These are phyloP conservation scores for Yamadazyma dushanensis DNA, from an alignment of 1,139 yeast genomes.

Conservation along the genomic window DNA sequence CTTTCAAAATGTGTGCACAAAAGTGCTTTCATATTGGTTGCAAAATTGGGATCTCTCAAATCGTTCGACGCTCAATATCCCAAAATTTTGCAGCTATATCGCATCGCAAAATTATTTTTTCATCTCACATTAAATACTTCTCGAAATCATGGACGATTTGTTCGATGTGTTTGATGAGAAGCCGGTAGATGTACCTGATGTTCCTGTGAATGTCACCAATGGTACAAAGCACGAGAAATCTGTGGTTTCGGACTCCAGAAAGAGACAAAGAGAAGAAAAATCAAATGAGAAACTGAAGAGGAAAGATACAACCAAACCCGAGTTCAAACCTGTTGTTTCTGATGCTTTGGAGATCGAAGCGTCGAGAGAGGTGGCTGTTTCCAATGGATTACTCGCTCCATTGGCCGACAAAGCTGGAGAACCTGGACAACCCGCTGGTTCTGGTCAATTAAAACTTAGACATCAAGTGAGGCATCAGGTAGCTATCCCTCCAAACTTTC, in stretches of 20 bases:
- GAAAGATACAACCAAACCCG: conserved; percentile 23
- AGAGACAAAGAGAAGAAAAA: conserved; percentile 14
- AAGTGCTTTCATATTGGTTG: too few relatives aligned
- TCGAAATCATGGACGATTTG: conserved; percentile 47
- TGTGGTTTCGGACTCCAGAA: conserved; percentile 9
- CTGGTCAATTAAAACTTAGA: conserved; percentile 65
- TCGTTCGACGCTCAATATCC: too few relatives aligned
- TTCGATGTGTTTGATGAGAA: conserved; percentile 69
- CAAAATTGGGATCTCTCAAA: too few relatives aligned
- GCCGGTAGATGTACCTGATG: conserved; percentile 41
- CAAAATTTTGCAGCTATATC: conserved; percentile 2
- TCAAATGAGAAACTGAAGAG: conserved; percentile 14
- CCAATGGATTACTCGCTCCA: conserved; percentile 58
- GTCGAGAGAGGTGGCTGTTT: conserved; percentile 79
- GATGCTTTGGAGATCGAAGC: conserved; percentile 92
- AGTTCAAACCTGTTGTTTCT: conserved; percentile 69
- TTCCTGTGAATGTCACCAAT: conserved; percentile 15
- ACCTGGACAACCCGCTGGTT: conserved; percentile 24
- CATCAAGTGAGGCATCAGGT: conserved; percentile 98
- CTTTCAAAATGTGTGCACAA: too few relatives aligned
- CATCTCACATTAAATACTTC: conserved; percentile 7
- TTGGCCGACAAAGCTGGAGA: conserved; percentile 25
- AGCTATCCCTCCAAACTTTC: conserved; percentile 89
- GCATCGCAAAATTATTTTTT: conserved; percentile 14
- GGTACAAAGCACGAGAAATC: conserved; percentile 10